A percentile compares a stretch with the other conserved stretches of the same genome.
Conservation (phyloP, 305 asterid genomes). For the Fraxinus ornus region DNA sequence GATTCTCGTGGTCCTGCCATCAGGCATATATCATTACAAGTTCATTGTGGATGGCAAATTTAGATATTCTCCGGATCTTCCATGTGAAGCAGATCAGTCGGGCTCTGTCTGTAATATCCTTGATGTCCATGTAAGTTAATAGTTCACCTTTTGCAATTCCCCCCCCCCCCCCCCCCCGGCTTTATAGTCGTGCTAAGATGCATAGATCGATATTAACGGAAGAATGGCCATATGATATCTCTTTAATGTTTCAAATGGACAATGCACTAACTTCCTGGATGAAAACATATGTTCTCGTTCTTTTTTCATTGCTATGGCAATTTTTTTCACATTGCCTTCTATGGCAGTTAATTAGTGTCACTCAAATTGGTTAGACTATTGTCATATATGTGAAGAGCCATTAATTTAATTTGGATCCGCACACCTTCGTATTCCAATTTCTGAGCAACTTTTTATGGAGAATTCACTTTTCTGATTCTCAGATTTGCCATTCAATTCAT, state of each 20-base stretch:
- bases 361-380: not conserved
- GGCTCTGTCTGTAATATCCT: conserved; percentile 67
- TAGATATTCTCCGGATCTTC: conserved; percentile 72
- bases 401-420: not conserved
- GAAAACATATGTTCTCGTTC: not conserved
- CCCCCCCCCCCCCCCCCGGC: not conserved
- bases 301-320: not conserved
- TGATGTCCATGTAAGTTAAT: conserved; percentile 68
- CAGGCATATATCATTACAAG: conserved; percentile 70
- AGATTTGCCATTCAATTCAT: not conserved
- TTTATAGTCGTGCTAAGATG: not conserved
- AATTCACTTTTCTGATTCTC: not conserved
- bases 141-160: conserved; percentile 12
- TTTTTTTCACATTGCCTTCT: conserved; percentile 3
- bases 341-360: not conserved
- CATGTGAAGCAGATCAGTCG: conserved; percentile 59
- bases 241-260: not conserved
- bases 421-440: not conserved
- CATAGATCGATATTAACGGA: not conserved
- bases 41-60: conserved; percentile 77
- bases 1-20: conserved; percentile 73
- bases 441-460: not conserved
- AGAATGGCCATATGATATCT: not conserved
- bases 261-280: conserved; percentile 18
- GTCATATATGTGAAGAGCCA: not conserved